A percentile compares a stretch with the other conserved stretches of the same genome.
phyloP scores from a whole-genome alignment of 2,329 filamentous ascomycete species.

The Diplocarpon rosae region DNA sequence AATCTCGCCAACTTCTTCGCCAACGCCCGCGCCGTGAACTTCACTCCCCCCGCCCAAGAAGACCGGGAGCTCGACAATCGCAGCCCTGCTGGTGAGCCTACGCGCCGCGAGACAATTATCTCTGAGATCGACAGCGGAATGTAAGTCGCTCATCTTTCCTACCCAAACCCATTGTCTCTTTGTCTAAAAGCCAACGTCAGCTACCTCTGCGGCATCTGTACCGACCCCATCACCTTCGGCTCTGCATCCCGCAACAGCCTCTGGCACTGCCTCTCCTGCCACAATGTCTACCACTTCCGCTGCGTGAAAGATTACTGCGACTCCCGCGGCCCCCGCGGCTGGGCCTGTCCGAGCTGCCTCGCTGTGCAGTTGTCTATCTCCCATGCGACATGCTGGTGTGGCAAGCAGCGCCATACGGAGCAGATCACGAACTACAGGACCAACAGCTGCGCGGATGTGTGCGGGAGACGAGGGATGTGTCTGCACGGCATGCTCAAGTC shows the following conservation, averaged over 20 bases:
- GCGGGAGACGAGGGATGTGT: slow-evolving; percentile 5
- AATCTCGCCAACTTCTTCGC: no score
- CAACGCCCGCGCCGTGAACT: no score
- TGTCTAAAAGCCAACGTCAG: neutral
- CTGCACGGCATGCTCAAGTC: slow-evolving; percentile 2
- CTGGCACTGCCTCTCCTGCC: slow-evolving; percentile 13
- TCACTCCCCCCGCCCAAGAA: neutral
- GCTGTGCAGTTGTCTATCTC: neutral
- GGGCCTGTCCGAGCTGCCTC: slow-evolving; percentile 11
- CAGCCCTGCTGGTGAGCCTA: neutral
- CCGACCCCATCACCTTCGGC: neutral
- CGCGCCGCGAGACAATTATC: slow-evolving; percentile 2
- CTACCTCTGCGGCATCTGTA: slow-evolving; percentile 7
- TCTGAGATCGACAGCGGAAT: slow-evolving; percentile 9
- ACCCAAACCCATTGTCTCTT: neutral
- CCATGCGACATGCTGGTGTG: slow-evolving; percentile 7
- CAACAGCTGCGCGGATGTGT: slow-evolving; percentile 9
- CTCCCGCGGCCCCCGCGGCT: neutral
- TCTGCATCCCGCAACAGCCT: neutral
- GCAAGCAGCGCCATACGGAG: neutral
- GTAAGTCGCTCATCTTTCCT: neutral
- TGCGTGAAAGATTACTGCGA: slow-evolving; percentile 6
- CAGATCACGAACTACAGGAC: neutral
- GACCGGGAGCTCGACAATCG: neutral
- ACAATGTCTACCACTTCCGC: slow-evolving; percentile 9